phyloP scores from a whole-genome alignment of 2,329 filamentous ascomycete genomes.

The Acephala macrosclerotiorum region DNA sequence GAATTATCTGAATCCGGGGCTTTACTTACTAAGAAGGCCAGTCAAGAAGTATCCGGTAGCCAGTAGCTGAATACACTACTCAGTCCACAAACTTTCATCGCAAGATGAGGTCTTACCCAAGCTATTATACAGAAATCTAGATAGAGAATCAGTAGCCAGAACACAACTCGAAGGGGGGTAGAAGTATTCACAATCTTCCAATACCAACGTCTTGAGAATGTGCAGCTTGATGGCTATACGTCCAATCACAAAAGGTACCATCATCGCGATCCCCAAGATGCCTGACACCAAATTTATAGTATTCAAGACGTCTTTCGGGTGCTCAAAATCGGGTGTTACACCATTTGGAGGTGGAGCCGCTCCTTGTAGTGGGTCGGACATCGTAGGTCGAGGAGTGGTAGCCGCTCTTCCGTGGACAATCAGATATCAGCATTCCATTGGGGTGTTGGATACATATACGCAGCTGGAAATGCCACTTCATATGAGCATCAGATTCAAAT shows the following conservation, averaged over 20 bases:
- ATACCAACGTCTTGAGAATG: background rate
- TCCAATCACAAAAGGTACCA: constrained; percentile 10
- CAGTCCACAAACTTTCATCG: background rate
- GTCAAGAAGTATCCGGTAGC: constrained; percentile 14
- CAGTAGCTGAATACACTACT: background rate
- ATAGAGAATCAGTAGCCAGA: background rate
- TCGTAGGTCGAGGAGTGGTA: background rate
- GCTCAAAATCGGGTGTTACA: constrained; percentile 13
- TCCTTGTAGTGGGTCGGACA: background rate
- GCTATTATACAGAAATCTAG: constrained; percentile 15
- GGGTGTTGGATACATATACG: too few relatives aligned
- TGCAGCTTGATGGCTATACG: background rate
- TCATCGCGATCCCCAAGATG: background rate
- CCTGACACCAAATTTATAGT: constrained; percentile 11
- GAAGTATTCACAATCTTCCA: constrained; percentile 16
- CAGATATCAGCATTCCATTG: too few relatives aligned
- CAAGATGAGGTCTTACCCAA: background rate
- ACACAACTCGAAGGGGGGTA: too few relatives aligned
- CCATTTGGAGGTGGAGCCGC: constrained; percentile 8
- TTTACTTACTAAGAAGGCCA: constrained; percentile 8
- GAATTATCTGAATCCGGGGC: background rate
- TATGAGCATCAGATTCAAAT: too few relatives aligned
- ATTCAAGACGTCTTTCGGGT: constrained; percentile 10
- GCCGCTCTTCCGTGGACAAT: too few relatives aligned
- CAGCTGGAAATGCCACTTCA: too few relatives aligned